Base-by-base conservation (phyloP, 805 yeast species). In the Yamadazyma takamatsuzukensis region DNA sequence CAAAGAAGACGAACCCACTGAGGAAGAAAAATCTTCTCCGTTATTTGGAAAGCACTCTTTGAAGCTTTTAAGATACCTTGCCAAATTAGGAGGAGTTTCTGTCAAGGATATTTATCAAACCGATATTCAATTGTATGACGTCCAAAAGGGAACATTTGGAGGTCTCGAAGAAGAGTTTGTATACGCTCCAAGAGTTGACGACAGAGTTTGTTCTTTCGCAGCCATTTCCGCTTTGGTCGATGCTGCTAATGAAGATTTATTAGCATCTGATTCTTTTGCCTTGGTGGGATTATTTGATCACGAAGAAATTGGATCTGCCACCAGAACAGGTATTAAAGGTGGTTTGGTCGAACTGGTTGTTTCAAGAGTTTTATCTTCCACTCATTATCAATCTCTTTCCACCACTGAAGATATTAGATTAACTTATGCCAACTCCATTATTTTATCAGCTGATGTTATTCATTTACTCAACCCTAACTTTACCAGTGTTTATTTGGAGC, bases 391-490 rank as follows among this genome's bases (percentile, higher is more conserved):
- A 26, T 30, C 39, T 15, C 34, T 30, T 4, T 28, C 25, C 17
- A 51, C 53, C 24, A 36, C 49, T 22, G 51, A 49, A 29, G 68
- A 59, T 36, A 43, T 65, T 19, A 54, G 59, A 40, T 56, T 72
- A 31, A 47, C 73, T 12, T 81, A 69, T 49, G 88, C 95, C 32
- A 85, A 85, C 63, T 74, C 94, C 26, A 74, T 86, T 54, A 70
- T 87, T 39, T 57, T 86, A 25, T 83, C 94, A 5, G 89, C 95
- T 3, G 96, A 86, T 53, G 95, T 86, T 25, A 80, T 70, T 40
- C 96, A 86, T 57, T 72, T 86, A 53, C 68, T 80, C 47, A 83
- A 86, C 63, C 95, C 96, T 34, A 83, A 84, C 61, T 83, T 80
- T 48, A 52, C 68, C 32, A 48, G 51, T n/a, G 82, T 75, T 21